Percentiles rank a stretch among this genome's conserved stretches.
These are phyloP conservation scores for Fusarium bulbicola DNA, from an alignment of 2,329 filamentous ascomycete species.

Conservation along the genomic window DNA sequence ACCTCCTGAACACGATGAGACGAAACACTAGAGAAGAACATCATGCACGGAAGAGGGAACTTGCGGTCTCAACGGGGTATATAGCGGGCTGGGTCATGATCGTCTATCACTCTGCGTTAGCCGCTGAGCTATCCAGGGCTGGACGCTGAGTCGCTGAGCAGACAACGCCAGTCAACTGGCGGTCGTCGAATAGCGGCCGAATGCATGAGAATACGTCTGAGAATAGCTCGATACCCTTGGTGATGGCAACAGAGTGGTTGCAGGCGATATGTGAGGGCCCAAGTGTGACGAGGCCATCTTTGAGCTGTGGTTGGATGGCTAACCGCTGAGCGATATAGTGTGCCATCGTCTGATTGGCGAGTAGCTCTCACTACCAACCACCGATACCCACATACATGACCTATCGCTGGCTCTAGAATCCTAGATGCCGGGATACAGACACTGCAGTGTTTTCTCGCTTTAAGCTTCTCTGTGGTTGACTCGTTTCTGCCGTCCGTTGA, in stretches of 20 bases:
- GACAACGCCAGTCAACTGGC: slow-evolving; percentile 31
- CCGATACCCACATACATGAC: slow-evolving; percentile 24
- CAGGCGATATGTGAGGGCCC: slow-evolving; percentile 36
- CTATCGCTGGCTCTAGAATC: slow-evolving; percentile 17
- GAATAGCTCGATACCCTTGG: slow-evolving; percentile 49
- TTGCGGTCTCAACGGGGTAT: slow-evolving; percentile 61
- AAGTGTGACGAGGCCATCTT: slow-evolving; percentile 36
- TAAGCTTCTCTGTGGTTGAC: slow-evolving; percentile 17
- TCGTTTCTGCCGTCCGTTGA: not conserved
- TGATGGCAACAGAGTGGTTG: slow-evolving; percentile 44
- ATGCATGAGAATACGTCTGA: slow-evolving; percentile 49
- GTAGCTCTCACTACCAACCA: slow-evolving; percentile 27
- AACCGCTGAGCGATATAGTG: slow-evolving; percentile 50
- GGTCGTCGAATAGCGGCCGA: slow-evolving; percentile 46
- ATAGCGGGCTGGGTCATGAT: slow-evolving; percentile 65
- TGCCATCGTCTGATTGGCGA: slow-evolving; percentile 36
- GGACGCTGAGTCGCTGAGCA: slow-evolving; percentile 54
- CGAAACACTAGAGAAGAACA: slow-evolving; percentile 62
- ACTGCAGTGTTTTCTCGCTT: slow-evolving; percentile 11
- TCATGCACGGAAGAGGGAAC: slow-evolving; percentile 54
- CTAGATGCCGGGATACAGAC: slow-evolving; percentile 17
- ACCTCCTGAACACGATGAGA: slow-evolving; percentile 55
- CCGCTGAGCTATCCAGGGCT: slow-evolving; percentile 50
- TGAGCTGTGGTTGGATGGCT: slow-evolving; percentile 54
- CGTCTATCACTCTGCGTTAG: slow-evolving; percentile 55